Conservation (phyloP, 345 rosid species). For the Citropsis articulata region DNA sequence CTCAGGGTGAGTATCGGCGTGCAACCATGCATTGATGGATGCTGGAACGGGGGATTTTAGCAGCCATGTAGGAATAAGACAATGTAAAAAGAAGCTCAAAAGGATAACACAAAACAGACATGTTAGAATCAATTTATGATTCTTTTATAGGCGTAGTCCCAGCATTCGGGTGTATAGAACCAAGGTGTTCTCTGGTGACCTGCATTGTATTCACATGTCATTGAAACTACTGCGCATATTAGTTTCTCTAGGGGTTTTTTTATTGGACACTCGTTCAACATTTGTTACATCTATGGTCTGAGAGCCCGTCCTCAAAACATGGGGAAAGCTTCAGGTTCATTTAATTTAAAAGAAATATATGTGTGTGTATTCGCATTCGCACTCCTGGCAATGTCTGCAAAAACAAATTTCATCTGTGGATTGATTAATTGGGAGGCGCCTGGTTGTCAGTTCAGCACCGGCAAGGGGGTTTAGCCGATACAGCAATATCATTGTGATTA, state of each 20-base stretch:
- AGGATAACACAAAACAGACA: not conserved
- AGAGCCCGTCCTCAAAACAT: conserved; percentile 36
- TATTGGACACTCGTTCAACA: not conserved
- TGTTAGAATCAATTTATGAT: conserved; percentile 78
- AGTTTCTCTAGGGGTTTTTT: conserved; percentile 13
- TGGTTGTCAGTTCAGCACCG: too few species aligned
- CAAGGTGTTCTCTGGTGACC: conserved; percentile 38
- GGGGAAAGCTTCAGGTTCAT: conserved; percentile 32
- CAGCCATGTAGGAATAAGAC: conserved; percentile 39
- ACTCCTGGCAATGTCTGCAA: not conserved
- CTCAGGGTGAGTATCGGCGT: conserved; percentile 33
- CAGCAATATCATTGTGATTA: too few species aligned
- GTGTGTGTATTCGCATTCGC: not conserved
- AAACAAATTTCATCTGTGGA: not conserved
- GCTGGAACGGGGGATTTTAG: conserved; percentile 45
- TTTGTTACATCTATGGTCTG: conserved; percentile 17
- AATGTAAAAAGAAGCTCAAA: conserved; percentile 22
- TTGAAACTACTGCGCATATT: conserved; percentile 38
- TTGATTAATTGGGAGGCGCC: too few species aligned
- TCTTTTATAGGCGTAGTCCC: conserved; percentile 43
- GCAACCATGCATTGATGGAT: conserved; percentile 40
- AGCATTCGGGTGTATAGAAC: conserved; percentile 52
- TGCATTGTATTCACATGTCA: conserved; percentile 30
- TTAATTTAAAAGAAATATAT: not conserved
- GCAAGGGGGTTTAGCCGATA: too few species aligned